Evolutionary conservation across 371 early-diverging fungal species (phyloP), one percentile per base, ranked within the genome.

Genomic region (Phascolomyces articulosus): DNA sequence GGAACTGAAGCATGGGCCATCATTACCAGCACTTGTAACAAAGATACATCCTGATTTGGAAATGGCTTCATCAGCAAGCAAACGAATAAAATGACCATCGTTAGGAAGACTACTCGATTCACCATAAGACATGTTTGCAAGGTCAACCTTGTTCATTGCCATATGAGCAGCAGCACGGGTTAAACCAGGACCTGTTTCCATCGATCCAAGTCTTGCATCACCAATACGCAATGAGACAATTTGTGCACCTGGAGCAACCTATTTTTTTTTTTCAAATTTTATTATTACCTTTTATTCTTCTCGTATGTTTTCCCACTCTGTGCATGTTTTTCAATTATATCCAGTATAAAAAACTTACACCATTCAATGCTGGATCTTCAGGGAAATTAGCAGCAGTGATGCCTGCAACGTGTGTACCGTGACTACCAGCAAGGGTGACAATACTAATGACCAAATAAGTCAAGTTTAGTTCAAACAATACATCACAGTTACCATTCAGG

Each of bases 71-170:
- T 92, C 86, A 16, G 89, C 85, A 31, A 97, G 74, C 29, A 93
- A 64, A 60, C 92, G 86, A 59, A 92, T 86, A 74, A 93, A 95
- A 62, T 91, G 89, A 29, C 97, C 97, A 24, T 73, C 73, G 64
- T 92, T 86, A 29, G 94, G 84, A 13, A 87, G 73, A 40, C 88
- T 74, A 9, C 88, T 72, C 3, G 92, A 87, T 84, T 97, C 97
- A 62, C 97, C 97, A 70, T 91, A 98, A 28, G 93, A 93, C 88
- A 98, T 95, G 79, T 98, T 98, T 58, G 95, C 97, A n/a, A 97
- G 80, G 66, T 97, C 96, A 13, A 86, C 84, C 69, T 91, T 89
- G 69, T 92, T 79, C 65, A 86, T 90, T 28, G 85, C 87, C 55
- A 88, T 83, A 67, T 93, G 93, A 29, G 83, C 84, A 27, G 90